Conservation (phyloP, 1,139 yeast species). For the Nakaseomyces glabratus region DNA sequence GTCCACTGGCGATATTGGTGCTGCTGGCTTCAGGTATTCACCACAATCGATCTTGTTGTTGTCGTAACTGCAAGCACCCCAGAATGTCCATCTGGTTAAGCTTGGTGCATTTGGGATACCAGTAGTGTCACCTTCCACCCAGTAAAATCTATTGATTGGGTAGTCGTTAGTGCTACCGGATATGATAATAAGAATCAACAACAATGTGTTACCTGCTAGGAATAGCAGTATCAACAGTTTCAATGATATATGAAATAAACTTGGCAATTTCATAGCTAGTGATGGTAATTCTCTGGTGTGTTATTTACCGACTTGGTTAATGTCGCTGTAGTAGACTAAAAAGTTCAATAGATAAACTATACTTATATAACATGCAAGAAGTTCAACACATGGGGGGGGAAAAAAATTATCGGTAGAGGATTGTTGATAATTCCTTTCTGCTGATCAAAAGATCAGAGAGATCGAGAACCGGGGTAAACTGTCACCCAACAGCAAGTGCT, state of each 20-base stretch:
- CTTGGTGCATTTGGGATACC: slow-evolving; percentile 46
- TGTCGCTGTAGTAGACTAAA: no score
- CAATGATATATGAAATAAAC: slow-evolving; percentile 1
- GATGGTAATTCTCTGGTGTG: no score
- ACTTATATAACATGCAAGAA: no score
- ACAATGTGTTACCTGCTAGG: slow-evolving; percentile 39
- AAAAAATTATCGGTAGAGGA: no score
- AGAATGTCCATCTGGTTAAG: slow-evolving; percentile 65
- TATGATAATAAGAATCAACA: slow-evolving; percentile 52
- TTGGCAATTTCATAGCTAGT: slow-evolving; percentile 5
- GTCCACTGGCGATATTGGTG: slow-evolving; percentile 65
- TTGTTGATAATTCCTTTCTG: no score
- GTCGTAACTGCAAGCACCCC: slow-evolving; percentile 57
- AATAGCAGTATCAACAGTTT: slow-evolving; percentile 21
- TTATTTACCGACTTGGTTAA: no score
- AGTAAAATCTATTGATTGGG: slow-evolving; percentile 60
- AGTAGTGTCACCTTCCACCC: slow-evolving; percentile 63
- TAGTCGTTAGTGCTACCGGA: slow-evolving; percentile 54
- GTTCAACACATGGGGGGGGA: no score
- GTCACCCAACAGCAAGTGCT: no score
- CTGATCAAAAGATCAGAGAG: no score
- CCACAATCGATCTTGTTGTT: slow-evolving; percentile 21
- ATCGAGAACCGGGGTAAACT: no score
- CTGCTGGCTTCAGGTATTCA: slow-evolving; percentile 43
- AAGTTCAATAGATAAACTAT: no score